Evolutionary conservation across 1,284 basidiomycete genomes (phyloP), one percentile per base, ranked within the genome.

Genomic region (Fomes fomentarius): DNA sequence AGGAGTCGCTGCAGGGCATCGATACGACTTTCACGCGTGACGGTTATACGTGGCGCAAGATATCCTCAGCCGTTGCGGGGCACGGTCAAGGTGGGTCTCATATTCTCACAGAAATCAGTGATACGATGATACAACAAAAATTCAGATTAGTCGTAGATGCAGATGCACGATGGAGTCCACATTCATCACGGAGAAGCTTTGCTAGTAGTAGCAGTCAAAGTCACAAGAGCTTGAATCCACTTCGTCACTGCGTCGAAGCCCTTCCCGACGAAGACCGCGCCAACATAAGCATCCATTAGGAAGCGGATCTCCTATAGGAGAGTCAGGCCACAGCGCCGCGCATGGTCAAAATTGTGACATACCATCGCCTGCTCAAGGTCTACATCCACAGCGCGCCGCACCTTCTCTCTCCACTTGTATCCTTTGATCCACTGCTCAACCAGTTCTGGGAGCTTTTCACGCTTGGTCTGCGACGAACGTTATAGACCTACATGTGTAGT

Each of bases 251-350:
- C 69, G 19, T 71, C 63, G 55, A 80, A 69, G 28, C 87, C 87
- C 60, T 72, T 76, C 56, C 86, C 81, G 49, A 71, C 62, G 63
- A 77, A 86, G 26, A 87, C 76, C 26, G 82, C 88, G 31, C 85
- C 88, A 30, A 86, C 77, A 68, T 88, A 90, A 28, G 87, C 81
- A 59, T 80, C 70, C 66, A 91, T 87, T 30, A 89, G 70, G 17
- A 74, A 67, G 33, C 72, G 73, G 3, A 78, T 78, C 73, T 89
- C 84, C 87, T 90, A 53, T 41, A 6, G 14, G 5, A 11, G 11
- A 0, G 41, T 56, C 56, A 30, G 31, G 26, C 30, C 46, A 60
- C 52, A 30, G n/a, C 56, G 54, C 8, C 15, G 31, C 5, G 26
- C 15, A 33, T 14, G n/a, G n/a, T n/a, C n/a, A n/a, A n/a, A n/a